phyloP scores from a whole-genome alignment of 129 eudicot genomes.

The Deinandra increscens region DNA sequence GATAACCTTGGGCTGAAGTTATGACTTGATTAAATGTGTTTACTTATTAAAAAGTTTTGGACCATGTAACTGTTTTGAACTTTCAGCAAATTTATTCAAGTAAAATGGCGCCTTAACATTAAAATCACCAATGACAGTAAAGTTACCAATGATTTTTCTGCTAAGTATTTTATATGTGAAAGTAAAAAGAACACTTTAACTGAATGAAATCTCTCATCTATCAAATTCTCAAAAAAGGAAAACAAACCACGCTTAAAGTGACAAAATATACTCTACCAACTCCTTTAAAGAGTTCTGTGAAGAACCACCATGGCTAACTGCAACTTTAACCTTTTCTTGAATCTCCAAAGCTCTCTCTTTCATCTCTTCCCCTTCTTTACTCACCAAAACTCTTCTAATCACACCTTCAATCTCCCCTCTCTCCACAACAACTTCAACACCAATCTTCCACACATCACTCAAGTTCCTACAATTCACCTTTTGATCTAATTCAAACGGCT shows the following conservation, averaged over 20 bases:
- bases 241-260: constrained; percentile 12
- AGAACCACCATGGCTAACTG: constrained; percentile 38
- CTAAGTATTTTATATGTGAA: too few relatives aligned
- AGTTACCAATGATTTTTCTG: too few relatives aligned
- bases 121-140: too few relatives aligned
- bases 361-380: constrained; percentile 47
- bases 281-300: constrained; percentile 35
- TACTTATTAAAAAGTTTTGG: too few relatives aligned
- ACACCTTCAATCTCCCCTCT: constrained; percentile 31
- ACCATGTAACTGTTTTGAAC: too few relatives aligned
- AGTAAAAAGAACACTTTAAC: too few relatives aligned
- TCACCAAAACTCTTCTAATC: constrained; percentile 41
- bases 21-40: too few relatives aligned
- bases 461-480: constrained; percentile 49
- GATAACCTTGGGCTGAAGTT: too few relatives aligned
- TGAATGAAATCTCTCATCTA: too few relatives aligned
- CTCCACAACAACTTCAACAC: constrained; percentile 29
- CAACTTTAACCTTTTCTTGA: constrained; percentile 31
- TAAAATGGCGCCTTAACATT: too few relatives aligned
- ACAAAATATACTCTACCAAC: constrained; percentile 38
- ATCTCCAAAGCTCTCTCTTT: constrained; percentile 37
- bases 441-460: constrained; percentile 56
- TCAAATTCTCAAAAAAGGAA: too few relatives aligned
- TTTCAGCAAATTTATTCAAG: too few relatives aligned
- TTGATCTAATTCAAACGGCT: constrained; percentile 52